phyloP scores from a whole-genome alignment of 2,329 filamentous ascomycete species.

The Metarhizium album region DNA sequence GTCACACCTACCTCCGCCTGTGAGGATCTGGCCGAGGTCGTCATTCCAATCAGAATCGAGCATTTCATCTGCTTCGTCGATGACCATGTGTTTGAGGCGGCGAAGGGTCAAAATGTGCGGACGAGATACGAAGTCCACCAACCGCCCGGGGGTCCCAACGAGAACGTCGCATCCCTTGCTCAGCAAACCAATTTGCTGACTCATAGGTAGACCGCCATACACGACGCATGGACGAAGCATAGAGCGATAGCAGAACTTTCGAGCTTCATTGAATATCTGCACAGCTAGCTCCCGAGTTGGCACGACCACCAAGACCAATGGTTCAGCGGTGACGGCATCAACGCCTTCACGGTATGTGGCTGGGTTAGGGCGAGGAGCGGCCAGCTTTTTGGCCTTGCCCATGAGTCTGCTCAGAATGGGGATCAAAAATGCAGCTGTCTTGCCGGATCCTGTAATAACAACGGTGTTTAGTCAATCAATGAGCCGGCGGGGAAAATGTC shows the following conservation, averaged over 20 bases:
- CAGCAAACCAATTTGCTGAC: constrained; percentile 61
- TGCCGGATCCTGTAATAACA: constrained; percentile 65
- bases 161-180: constrained; percentile 80
- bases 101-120: constrained; percentile 57
- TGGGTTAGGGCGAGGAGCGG: constrained; percentile 63
- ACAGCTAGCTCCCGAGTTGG: constrained; percentile 85
- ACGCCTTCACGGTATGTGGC: constrained; percentile 38
- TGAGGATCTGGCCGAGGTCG: constrained; percentile 65
- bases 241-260: constrained; percentile 85
- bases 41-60: constrained; percentile 68
- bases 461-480: not conserved
- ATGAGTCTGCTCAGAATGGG: constrained; percentile 85
- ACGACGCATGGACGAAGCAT: constrained; percentile 87
- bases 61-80: constrained; percentile 95
- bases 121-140: constrained; percentile 72
- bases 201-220: constrained; percentile 73
- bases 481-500: not conserved
- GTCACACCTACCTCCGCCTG: constrained; percentile 62
- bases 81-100: constrained; percentile 69
- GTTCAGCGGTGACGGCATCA: constrained; percentile 60
- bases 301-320: constrained; percentile 73
- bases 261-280: constrained; percentile 90
- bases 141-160: constrained; percentile 76
- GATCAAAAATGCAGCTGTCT: constrained; percentile 86
- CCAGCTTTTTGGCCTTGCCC: constrained; percentile 87